These are phyloP conservation scores for Biscogniauxia mediterranea DNA, from an alignment of 2,329 filamentous ascomycete genomes.

Conservation along the genomic window DNA sequence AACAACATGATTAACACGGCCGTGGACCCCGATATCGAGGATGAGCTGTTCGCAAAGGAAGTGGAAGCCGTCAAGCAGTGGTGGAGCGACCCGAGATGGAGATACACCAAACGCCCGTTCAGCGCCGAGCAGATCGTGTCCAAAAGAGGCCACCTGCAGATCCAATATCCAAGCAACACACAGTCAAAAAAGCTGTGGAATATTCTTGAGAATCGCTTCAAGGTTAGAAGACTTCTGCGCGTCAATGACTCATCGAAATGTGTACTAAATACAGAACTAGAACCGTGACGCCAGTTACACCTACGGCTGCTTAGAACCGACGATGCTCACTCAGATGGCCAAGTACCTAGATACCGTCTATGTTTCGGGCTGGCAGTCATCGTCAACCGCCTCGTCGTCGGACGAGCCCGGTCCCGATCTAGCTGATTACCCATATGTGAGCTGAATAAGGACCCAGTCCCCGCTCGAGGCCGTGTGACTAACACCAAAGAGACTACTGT, in stretches of 20 bases:
- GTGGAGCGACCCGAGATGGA: slow-evolving; percentile 93
- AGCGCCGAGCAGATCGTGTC: slow-evolving; percentile 96
- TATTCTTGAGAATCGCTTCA: slow-evolving; percentile 82
- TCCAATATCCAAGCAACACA: slow-evolving; percentile 86
- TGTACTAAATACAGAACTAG: slow-evolving; percentile 41
- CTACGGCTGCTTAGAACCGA: slow-evolving; percentile 95
- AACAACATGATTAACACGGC: slow-evolving; percentile 61
- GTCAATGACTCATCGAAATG: not conserved
- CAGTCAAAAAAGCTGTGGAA: slow-evolving; percentile 94
- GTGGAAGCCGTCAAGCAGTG: slow-evolving; percentile 87
- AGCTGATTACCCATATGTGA: slow-evolving; percentile 91
- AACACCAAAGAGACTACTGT: slow-evolving; percentile 74
- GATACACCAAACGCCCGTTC: slow-evolving; percentile 87
- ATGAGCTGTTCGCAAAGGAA: slow-evolving; percentile 73
- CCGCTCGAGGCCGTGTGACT: slow-evolving; percentile 1
- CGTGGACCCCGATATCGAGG: slow-evolving; percentile 56
- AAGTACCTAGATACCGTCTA: slow-evolving; percentile 99
- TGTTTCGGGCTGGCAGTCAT: slow-evolving; percentile 98
- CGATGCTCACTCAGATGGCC: slow-evolving; percentile 99
- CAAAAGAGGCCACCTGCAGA: slow-evolving; percentile 87
- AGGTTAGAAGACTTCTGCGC: slow-evolving; percentile 49
- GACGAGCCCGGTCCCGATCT: slow-evolving; percentile 97
- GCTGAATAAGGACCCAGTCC: slow-evolving; percentile 28
- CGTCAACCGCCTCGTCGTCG: slow-evolving; percentile 89
- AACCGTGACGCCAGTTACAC: slow-evolving; percentile 86